Base-by-base conservation (phyloP, 257 asterid genomes). In the Lavandula angustifolia region DNA sequence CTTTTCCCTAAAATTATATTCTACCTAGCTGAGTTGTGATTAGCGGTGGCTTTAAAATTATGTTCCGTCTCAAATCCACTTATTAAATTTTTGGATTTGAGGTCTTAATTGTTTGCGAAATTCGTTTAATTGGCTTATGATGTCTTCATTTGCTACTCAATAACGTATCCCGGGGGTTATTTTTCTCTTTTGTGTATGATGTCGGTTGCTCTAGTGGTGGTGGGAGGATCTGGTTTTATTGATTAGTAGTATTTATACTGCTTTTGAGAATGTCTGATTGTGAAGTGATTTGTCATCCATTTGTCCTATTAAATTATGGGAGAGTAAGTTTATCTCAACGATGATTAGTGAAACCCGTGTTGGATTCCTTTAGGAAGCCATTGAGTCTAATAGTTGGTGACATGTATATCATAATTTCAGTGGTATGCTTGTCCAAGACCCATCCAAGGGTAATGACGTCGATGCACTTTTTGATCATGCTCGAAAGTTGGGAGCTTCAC, bases 381-480 rank as follows among this genome's bases (percentile, higher is more conserved):
- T 43, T 43, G 14, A 12, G 17, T 43, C n/a, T 43, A 43, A 10
- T 59, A 33, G 31, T 55, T 40, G 49, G 29, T 62, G 18, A 33
- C 41, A 60, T 18, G 7, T 12, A 10, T 56, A 46, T 42, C 29
- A 67, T 29, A 13, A 54, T 44, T 77, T 66, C 84, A 94, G 99
- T 75, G 99, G 99, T 52, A 87, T 90, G 97, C 80, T 79, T 41
- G 85, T 84, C 59, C 87, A 84, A 84, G 91, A 73, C 66, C 91
- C 87, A n/a, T n/a, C 81, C 33, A 77, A 84, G 72, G 72, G 76
- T 13, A 70, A 77, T 37, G 81, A 81, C 9, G 85, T 79, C 27
- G 91, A 81, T 71, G 78, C 85, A 56, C 77, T 84, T 31, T 81
- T 84, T 53, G 81, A 84, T 34, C 91, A 81, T 79, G 91, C 82